These are phyloP conservation scores for Penicillium canescens DNA, from an alignment of 495 filamentous ascomycete genomes.

Conservation along the genomic window DNA sequence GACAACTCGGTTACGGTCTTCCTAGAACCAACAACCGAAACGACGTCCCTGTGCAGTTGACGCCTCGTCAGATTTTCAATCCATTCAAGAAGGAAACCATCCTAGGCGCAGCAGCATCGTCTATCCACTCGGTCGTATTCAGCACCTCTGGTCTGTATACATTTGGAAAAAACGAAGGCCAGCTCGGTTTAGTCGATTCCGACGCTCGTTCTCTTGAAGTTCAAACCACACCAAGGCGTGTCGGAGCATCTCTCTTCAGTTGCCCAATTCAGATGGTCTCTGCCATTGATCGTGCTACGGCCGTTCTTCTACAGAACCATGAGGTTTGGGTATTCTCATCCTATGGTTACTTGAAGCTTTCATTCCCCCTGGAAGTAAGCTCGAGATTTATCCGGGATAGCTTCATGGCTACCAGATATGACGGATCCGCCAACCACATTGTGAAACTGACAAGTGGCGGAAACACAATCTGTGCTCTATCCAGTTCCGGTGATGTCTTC, in stretches of 20 bases:
- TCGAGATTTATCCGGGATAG: constrained; percentile 66
- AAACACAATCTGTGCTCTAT: constrained; percentile 85
- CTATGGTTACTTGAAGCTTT: constrained; percentile 85
- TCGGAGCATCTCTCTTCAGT: constrained; percentile 83
- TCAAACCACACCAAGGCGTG: constrained; percentile 79
- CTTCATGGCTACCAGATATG: constrained; percentile 68
- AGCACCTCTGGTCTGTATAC: constrained; percentile 81
- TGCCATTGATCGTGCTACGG: constrained; percentile 88
- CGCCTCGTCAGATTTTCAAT: constrained; percentile 88
- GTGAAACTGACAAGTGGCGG: constrained; percentile 78
- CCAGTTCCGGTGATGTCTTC: constrained; percentile 80
- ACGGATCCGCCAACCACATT: constrained; percentile 62
- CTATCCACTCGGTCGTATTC: constrained; percentile 88
- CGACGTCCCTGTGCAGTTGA: constrained; percentile 76
- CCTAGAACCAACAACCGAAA: constrained; percentile 51
- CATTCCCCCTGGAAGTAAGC: constrained; percentile 74
- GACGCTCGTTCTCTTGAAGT: constrained; percentile 86
- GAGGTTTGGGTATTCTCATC: constrained; percentile 92
- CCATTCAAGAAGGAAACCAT: constrained; percentile 83
- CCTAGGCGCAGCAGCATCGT: constrained; percentile 82
- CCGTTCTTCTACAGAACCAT: constrained; percentile 79
- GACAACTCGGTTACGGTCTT: constrained; percentile 82
- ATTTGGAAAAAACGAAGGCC: constrained; percentile 95
- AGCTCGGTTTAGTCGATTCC: constrained; percentile 90
- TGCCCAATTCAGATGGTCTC: constrained; percentile 75